These are phyloP conservation scores for Cercospora nicotianae DNA, from an alignment of 2,329 filamentous ascomycete genomes.

Conservation along the genomic window DNA sequence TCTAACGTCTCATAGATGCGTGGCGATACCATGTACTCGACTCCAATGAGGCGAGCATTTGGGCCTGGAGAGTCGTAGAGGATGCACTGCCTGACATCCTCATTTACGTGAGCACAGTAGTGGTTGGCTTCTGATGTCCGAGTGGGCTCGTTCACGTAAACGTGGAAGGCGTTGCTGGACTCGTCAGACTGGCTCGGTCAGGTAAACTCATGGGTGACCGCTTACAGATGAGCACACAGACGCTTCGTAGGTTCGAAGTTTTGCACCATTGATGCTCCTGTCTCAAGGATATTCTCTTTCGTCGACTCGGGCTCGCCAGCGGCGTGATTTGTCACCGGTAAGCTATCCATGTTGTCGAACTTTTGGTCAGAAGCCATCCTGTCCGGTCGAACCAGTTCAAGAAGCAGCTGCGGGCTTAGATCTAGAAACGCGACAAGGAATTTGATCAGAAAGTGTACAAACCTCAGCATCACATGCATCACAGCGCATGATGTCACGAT, in stretches of 20 bases:
- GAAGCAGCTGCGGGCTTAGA: background rate
- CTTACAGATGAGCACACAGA: slow-evolving; percentile 69
- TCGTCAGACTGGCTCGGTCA: background rate
- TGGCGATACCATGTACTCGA: slow-evolving; percentile 84
- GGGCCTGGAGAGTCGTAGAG: slow-evolving; percentile 72
- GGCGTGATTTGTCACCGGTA: slow-evolving; percentile 45
- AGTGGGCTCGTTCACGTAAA: slow-evolving; percentile 70
- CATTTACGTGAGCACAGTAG: slow-evolving; percentile 76
- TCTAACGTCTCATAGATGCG: slow-evolving; percentile 66
- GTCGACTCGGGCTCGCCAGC: slow-evolving; percentile 54
- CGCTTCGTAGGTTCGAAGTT: slow-evolving; percentile 70
- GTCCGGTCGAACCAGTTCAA: background rate
- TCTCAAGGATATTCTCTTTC: slow-evolving; percentile 61
- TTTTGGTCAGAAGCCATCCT: slow-evolving; percentile 7
- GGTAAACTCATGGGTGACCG: no score
- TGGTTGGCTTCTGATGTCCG: slow-evolving; percentile 76
- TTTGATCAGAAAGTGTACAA: background rate
- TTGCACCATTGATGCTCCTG: slow-evolving; percentile 61
- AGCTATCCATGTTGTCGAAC: slow-evolving; percentile 29
- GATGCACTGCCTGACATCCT: slow-evolving; percentile 80
- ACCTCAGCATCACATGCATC: background rate
- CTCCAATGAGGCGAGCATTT: slow-evolving; percentile 72
- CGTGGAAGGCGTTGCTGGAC: slow-evolving; percentile 71
- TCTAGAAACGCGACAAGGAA: background rate
- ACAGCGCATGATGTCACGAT: slow-evolving; percentile 8